These are phyloP conservation scores for Anethum foeniculum DNA, from an alignment of 140 eudicot species.

Conservation along the genomic window DNA sequence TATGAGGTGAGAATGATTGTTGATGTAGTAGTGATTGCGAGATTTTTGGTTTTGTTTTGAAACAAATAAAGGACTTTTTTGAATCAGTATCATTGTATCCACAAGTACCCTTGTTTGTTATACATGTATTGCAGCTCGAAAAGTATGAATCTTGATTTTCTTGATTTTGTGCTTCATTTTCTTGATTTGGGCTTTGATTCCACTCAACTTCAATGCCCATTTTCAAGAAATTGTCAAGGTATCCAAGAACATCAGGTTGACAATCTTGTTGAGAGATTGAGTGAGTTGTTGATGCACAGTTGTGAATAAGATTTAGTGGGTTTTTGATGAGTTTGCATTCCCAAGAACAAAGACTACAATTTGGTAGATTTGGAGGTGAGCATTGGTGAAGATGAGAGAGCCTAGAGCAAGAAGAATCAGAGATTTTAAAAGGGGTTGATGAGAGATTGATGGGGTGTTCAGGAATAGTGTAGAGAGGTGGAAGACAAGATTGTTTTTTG, in stretches of 20 bases:
- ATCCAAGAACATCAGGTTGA: slow-evolving; percentile 58
- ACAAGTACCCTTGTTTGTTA: slow-evolving; percentile 43
- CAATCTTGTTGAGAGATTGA: slow-evolving; percentile 43
- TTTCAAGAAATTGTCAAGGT: slow-evolving; percentile 43
- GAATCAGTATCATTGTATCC: slow-evolving; percentile 68
- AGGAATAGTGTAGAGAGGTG: slow-evolving; percentile 27
- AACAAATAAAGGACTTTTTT: slow-evolving; percentile 54
- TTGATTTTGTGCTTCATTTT: slow-evolving; percentile 18
- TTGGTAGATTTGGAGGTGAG: slow-evolving; percentile 47
- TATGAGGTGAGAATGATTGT: slow-evolving; percentile 19
- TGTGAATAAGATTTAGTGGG: slow-evolving; percentile 49
- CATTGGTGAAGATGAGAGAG: slow-evolving; percentile 62
- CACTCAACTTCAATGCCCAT: slow-evolving; percentile 60
- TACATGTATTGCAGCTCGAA: slow-evolving; percentile 44
- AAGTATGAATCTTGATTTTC: slow-evolving; percentile 41
- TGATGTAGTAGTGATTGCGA: slow-evolving; percentile 17
- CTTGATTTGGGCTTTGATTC: slow-evolving; percentile 23
- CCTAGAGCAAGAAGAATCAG: slow-evolving; percentile 73
- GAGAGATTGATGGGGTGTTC: slow-evolving; percentile 36
- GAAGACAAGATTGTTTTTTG: slow-evolving; percentile 2
- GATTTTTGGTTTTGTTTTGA: slow-evolving; percentile 9
- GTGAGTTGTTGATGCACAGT: slow-evolving; percentile 37
- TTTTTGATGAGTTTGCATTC: slow-evolving; percentile 56
- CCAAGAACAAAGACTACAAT: slow-evolving; percentile 56
- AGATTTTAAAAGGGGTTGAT: slow-evolving; percentile 52